Conservation (phyloP, 108 stramenopile species). For the Mediolabrus comicus region DNA sequence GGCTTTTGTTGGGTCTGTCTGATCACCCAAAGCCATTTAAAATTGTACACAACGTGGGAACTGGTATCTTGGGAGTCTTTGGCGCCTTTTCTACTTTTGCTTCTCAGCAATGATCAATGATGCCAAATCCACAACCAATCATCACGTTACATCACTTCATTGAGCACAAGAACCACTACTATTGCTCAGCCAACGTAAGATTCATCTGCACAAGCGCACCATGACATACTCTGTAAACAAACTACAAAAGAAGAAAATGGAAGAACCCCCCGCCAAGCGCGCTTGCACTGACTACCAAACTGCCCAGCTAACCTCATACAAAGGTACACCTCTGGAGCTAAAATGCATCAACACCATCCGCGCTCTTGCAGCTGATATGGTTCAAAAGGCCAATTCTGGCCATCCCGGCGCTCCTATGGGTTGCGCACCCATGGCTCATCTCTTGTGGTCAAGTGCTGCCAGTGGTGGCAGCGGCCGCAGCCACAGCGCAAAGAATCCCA, state of each 20-base stretch:
- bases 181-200: background rate
- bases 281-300: slow-evolving; percentile 31
- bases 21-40: no score
- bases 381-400: slow-evolving; percentile 91
- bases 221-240: slow-evolving; percentile 1
- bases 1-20: no score
- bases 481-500: slow-evolving; percentile 77
- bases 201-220: background rate
- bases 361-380: slow-evolving; percentile 90
- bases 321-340: slow-evolving; percentile 63
- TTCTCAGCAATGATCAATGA: no score
- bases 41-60: no score
- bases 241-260: background rate
- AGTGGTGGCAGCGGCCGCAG: slow-evolving; percentile 34
- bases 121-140: no score
- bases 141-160: background rate
- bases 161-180: background rate
- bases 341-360: slow-evolving; percentile 96
- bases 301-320: slow-evolving; percentile 43
- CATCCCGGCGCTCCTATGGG: slow-evolving; percentile 99
- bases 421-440: slow-evolving; percentile 97
- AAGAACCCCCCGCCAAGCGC: slow-evolving; percentile 38
- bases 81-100: no score
- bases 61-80: no score
- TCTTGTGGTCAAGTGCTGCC: slow-evolving; percentile 88